Conservation (phyloP, 352 stramenopile species). For the Pythium rishiriense region DNA sequence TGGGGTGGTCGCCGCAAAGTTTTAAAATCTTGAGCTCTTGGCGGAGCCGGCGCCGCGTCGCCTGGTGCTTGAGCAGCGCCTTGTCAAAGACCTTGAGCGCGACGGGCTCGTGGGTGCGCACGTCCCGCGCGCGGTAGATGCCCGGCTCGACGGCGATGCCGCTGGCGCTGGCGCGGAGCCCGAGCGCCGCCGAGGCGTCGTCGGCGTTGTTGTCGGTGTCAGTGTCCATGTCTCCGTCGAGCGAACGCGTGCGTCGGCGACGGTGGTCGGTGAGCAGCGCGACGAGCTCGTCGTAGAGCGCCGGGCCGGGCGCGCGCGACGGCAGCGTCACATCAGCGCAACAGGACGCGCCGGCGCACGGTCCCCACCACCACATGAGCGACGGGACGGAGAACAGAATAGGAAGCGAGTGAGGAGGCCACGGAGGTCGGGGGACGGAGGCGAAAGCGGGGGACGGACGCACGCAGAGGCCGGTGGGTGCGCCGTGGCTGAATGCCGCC, state of each 20-base stretch:
- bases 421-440: too few relatives aligned
- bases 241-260: background rate
- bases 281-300: conserved; percentile 55
- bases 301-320: conserved; percentile 10
- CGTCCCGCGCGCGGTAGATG: conserved; percentile 62
- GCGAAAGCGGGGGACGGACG: too few relatives aligned
- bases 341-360: conserved; percentile 55
- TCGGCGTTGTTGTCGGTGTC: background rate
- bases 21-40: conserved; percentile 65
- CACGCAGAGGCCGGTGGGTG: background rate
- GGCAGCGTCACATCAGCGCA: conserved; percentile 40
- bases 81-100: conserved; percentile 72
- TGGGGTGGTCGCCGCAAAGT: conserved; percentile 46
- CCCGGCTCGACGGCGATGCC: conserved; percentile 30
- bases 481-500: background rate
- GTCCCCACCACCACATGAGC: conserved; percentile 66
- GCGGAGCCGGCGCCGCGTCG: conserved; percentile 58
- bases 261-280: conserved; percentile 32
- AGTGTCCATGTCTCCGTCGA: background rate
- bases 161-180: conserved; percentile 1
- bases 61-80: conserved; percentile 40
- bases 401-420: background rate
- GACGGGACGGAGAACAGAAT: background rate
- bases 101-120: conserved; percentile 63
- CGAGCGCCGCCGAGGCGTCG: background rate